These are phyloP conservation scores for Luffa aegyptiaca DNA, from an alignment of 306 rosid species.

Conservation along the genomic window DNA sequence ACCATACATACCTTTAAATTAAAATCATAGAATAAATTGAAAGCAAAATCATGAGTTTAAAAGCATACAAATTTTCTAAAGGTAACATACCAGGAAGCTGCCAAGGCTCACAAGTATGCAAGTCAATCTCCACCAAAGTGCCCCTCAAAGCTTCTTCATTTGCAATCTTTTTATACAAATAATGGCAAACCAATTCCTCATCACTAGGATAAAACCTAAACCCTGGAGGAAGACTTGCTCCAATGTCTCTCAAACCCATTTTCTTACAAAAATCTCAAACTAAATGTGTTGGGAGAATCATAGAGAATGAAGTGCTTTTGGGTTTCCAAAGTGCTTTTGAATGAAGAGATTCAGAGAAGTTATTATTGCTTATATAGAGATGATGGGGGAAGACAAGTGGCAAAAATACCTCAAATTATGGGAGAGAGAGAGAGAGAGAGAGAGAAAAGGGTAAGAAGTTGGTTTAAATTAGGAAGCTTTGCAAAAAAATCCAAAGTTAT, in stretches of 20 bases:
- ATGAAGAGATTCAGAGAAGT: background rate
- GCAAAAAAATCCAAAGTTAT: background rate
- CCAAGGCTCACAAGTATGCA: conserved; percentile 8
- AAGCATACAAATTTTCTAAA: background rate
- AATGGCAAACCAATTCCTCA: conserved; percentile 1
- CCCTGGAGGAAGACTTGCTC: conserved; percentile 5
- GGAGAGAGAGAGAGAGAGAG: background rate
- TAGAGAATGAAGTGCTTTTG: background rate
- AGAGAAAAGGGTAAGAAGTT: background rate
- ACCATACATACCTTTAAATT: too few relatives aligned
- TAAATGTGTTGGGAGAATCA: conserved; percentile 1
- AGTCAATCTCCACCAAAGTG: background rate
- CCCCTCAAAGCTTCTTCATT: background rate
- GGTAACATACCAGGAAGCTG: background rate
- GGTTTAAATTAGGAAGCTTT: background rate
- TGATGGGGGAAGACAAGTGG: background rate
- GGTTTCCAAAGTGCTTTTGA: background rate
- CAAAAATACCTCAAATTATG: background rate
- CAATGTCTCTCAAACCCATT: conserved; percentile 3
- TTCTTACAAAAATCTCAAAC: background rate
- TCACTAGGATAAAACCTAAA: conserved; percentile 2
- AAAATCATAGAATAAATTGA: too few relatives aligned
- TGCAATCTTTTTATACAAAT: conserved; percentile 1
- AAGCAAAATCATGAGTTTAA: too few relatives aligned
- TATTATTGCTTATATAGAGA: background rate